A percentile compares a stretch with the other conserved stretches of the same genome.
phyloP scores from a whole-genome alignment of 352 stramenopile genomes.

The Globisporangium iwayamae region DNA sequence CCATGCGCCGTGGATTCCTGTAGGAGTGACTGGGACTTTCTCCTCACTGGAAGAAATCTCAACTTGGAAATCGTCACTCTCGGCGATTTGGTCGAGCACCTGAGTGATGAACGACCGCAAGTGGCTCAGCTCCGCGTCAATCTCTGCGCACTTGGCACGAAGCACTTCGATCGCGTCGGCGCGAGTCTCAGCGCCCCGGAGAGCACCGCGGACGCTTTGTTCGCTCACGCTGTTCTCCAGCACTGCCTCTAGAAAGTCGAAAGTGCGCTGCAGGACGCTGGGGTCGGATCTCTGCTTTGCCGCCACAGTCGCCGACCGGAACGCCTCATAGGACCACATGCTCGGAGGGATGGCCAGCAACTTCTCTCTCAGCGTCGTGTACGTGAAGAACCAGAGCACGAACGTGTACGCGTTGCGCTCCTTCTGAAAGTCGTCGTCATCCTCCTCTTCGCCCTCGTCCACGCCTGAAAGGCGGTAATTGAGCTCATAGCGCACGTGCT shows the following conservation, averaged over 20 bases:
- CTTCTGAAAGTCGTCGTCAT: not conserved
- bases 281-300: not conserved
- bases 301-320: not conserved
- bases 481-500: slow-evolving; percentile 2
- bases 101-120: slow-evolving; percentile 1
- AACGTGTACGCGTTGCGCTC: slow-evolving; percentile 8
- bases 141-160: not conserved
- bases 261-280: not conserved
- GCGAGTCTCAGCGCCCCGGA: not conserved
- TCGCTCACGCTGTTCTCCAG: not conserved
- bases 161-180: not conserved
- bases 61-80: not conserved
- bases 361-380: not conserved
- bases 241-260: slow-evolving; percentile 4
- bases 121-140: not conserved
- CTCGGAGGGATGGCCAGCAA: not conserved
- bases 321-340: not conserved
- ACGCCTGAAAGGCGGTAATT: not conserved
- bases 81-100: not conserved
- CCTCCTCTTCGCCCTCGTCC: not conserved
- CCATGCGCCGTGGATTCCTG: slow-evolving; percentile 17
- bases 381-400: slow-evolving; percentile 5
- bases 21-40: not conserved
- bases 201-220: not conserved
- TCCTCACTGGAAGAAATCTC: not conserved